These are phyloP conservation scores for Pholiota conissans DNA, from an alignment of 768 basidiomycete species.

Conservation along the genomic window DNA sequence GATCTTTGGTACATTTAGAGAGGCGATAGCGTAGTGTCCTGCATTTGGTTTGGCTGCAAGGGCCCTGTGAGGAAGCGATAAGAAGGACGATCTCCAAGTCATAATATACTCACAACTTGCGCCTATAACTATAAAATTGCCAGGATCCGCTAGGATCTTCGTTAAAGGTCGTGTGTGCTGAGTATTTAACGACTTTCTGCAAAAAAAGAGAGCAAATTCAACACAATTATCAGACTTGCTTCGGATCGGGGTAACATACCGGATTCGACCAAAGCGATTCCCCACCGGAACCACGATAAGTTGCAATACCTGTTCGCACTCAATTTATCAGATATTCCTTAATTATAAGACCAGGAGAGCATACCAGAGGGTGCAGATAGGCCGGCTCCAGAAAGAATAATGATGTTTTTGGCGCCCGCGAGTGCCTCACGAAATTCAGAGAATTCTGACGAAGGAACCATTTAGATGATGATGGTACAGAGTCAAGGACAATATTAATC, in stretches of 20 bases:
- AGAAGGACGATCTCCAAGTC: background rate
- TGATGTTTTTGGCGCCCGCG: constrained; percentile 7
- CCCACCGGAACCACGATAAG: constrained; percentile 16
- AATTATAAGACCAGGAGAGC: background rate
- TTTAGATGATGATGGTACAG: too few species aligned
- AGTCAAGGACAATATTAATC: too few species aligned
- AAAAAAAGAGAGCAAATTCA: too few species aligned
- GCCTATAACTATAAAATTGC: constrained; percentile 48
- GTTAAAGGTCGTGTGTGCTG: constrained; percentile 37
- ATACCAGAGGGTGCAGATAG: constrained; percentile 21
- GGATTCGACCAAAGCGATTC: constrained; percentile 18
- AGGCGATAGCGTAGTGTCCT: constrained; percentile 41
- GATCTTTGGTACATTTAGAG: constrained; percentile 29
- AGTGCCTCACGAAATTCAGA: constrained; percentile 13
- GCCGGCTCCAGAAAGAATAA: constrained; percentile 17
- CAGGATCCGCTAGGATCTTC: constrained; percentile 40
- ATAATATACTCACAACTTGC: constrained; percentile 30
- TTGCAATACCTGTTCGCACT: constrained; percentile 13
- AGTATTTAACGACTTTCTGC: too few species aligned
- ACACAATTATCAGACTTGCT: too few species aligned
- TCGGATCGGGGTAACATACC: constrained; percentile 37
- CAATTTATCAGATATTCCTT: background rate
- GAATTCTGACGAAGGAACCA: background rate
- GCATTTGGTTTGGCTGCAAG: constrained; percentile 40
- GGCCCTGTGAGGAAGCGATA: constrained; percentile 22